A percentile compares a stretch with the other conserved stretches of the same genome.
Conservation (phyloP, 2,329 filamentous ascomycete genomes). For the Hymenoscyphus fructigenus region DNA sequence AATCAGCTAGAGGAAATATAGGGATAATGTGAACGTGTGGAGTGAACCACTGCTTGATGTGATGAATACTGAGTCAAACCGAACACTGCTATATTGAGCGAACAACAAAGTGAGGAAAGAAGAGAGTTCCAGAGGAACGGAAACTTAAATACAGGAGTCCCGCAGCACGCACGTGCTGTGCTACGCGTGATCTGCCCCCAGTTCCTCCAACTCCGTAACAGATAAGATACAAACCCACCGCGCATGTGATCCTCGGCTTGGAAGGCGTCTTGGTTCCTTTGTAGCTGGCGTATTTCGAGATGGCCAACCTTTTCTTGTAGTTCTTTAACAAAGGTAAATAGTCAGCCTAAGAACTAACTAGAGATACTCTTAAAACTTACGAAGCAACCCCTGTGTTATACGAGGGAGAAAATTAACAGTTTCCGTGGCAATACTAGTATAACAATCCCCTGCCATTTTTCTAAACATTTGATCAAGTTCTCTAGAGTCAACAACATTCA, state of each 20-base stretch:
- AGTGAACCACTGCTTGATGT: too few relatives aligned
- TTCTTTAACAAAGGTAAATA: slow-evolving; percentile 1
- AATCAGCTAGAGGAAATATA: slow-evolving; percentile 2
- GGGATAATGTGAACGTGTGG: too few relatives aligned
- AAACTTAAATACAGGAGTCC: too few relatives aligned
- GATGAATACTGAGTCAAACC: too few relatives aligned
- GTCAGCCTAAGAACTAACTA: not conserved
- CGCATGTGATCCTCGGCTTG: not conserved
- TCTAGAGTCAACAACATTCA: slow-evolving; percentile 6
- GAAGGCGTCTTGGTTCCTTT: not conserved
- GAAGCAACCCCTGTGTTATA: slow-evolving; percentile 1
- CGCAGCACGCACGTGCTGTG: too few relatives aligned
- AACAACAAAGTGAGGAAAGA: too few relatives aligned
- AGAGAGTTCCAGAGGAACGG: too few relatives aligned
- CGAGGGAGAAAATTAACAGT: slow-evolving; percentile 3
- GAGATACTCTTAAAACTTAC: slow-evolving; percentile 5
- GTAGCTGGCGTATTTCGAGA: not conserved
- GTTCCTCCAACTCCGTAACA: too few relatives aligned
- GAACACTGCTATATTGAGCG: too few relatives aligned
- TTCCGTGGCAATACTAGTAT: not conserved
- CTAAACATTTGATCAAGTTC: slow-evolving; percentile 3
- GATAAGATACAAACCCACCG: too few relatives aligned
- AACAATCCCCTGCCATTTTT: not conserved
- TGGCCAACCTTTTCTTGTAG: not conserved
- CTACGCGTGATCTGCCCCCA: too few relatives aligned